phyloP scores from a whole-genome alignment of 352 stramenopile species.

The Pythium grandisporangium region DNA sequence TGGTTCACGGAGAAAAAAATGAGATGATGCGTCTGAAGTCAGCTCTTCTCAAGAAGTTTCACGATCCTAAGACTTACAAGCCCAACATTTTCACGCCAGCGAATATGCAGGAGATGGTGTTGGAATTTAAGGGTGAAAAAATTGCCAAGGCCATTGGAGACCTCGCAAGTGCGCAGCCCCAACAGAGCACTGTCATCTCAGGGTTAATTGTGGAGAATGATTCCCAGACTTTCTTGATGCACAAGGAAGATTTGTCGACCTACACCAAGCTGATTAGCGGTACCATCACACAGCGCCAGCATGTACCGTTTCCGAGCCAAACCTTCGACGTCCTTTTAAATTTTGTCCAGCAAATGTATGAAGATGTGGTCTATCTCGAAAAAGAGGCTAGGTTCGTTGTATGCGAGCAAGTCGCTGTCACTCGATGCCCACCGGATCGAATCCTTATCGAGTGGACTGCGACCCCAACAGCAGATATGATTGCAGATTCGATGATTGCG shows the following conservation, averaged over 20 bases:
- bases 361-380: constrained; percentile 46
- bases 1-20: constrained; percentile 97
- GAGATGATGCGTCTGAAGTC: constrained; percentile 96
- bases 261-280: constrained; percentile 81
- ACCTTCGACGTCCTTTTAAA: constrained; percentile 73
- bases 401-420: constrained; percentile 64
- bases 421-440: constrained; percentile 17
- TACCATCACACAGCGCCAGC: constrained; percentile 77
- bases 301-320: constrained; percentile 72
- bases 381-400: constrained; percentile 58
- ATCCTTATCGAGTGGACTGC: constrained; percentile 85
- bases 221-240: constrained; percentile 78
- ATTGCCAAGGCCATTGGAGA: constrained; percentile 81
- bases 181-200: constrained; percentile 72
- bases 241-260: constrained; percentile 75
- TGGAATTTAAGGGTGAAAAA: constrained; percentile 86
- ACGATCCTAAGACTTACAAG: constrained; percentile 80
- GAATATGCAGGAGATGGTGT: constrained; percentile 83
- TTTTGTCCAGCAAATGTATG: constrained; percentile 83
- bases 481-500: constrained; percentile 94
- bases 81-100: constrained; percentile 75
- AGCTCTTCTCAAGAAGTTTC: constrained; percentile 86
- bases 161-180: constrained; percentile 56
- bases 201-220: constrained; percentile 82
- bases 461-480: constrained; percentile 91